These are phyloP conservation scores for Sphaerulina vaccinii DNA, from an alignment of 2,329 filamentous ascomycete genomes.

Conservation along the genomic window DNA sequence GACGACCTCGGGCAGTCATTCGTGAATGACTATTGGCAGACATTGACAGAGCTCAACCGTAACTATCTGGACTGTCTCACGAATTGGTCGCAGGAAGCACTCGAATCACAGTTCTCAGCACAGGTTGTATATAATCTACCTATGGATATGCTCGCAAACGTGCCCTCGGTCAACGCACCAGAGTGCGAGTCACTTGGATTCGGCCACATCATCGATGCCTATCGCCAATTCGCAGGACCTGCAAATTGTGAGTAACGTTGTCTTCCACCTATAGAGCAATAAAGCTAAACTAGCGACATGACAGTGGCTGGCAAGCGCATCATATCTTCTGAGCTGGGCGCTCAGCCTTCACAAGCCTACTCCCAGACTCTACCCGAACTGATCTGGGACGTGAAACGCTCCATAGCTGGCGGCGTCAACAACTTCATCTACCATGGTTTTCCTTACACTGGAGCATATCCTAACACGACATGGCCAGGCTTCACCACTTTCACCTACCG, in stretches of 20 bases:
- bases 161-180: constrained; percentile 36
- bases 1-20: constrained; percentile 26
- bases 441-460: constrained; percentile 44
- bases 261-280: neutral
- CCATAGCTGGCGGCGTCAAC: constrained; percentile 45
- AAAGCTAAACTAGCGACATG: neutral
- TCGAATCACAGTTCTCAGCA: constrained; percentile 32
- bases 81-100: constrained; percentile 30
- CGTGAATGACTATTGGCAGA: constrained; percentile 34
- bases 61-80: constrained; percentile 32
- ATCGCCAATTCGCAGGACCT: constrained; percentile 38
- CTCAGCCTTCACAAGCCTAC: constrained; percentile 31
- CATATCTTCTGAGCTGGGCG: constrained; percentile 39
- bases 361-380: constrained; percentile 35
- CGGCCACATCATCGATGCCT: constrained; percentile 34
- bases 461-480: constrained; percentile 52
- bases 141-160: constrained; percentile 36
- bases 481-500: constrained; percentile 47
- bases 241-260: constrained; percentile 27
- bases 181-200: constrained; percentile 40
- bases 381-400: constrained; percentile 40
- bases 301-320: constrained; percentile 33
- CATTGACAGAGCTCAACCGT: constrained; percentile 35
- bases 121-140: constrained; percentile 40
- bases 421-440: constrained; percentile 48